Conservation (phyloP, 2,329 filamentous ascomycete species). For the Penicillium decumbens region DNA sequence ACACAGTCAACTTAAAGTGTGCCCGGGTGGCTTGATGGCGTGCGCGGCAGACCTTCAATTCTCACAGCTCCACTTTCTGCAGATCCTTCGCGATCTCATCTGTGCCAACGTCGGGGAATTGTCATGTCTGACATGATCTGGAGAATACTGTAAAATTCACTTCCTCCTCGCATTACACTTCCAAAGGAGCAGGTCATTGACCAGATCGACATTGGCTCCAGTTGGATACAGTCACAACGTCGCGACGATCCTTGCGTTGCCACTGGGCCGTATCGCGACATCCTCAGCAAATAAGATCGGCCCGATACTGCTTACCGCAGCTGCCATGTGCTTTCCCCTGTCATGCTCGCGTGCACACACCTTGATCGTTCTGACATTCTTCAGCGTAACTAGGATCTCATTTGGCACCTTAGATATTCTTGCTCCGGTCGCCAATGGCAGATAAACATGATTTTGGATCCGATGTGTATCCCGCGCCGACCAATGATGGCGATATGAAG, state of each 20-base stretch:
- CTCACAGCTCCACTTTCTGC: not conserved
- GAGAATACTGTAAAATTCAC: no score
- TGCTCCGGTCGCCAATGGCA: constrained; percentile 3
- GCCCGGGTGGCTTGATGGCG: not conserved
- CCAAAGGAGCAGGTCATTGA: not conserved
- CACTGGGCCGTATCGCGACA: constrained; percentile 22
- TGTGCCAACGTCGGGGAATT: not conserved
- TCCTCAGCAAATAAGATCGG: constrained; percentile 21
- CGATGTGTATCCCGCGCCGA: constrained; percentile 3
- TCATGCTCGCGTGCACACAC: not conserved
- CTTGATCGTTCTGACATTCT: not conserved
- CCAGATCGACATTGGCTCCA: no score
- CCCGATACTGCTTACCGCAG: not conserved
- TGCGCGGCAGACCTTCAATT: not conserved
- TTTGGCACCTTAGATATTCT: not conserved
- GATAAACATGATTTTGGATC: constrained; percentile 6
- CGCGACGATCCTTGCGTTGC: constrained; percentile 4
- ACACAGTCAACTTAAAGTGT: not conserved
- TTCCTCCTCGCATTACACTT: not conserved
- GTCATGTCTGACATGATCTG: not conserved
- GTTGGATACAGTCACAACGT: not conserved
- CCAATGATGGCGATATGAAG: constrained; percentile 5
- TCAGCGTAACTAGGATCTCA: not conserved
- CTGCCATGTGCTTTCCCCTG: not conserved
- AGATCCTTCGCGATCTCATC: not conserved